Conservation (phyloP, 2,329 filamentous ascomycete genomes). For the Cladorrhinum sp. region DNA sequence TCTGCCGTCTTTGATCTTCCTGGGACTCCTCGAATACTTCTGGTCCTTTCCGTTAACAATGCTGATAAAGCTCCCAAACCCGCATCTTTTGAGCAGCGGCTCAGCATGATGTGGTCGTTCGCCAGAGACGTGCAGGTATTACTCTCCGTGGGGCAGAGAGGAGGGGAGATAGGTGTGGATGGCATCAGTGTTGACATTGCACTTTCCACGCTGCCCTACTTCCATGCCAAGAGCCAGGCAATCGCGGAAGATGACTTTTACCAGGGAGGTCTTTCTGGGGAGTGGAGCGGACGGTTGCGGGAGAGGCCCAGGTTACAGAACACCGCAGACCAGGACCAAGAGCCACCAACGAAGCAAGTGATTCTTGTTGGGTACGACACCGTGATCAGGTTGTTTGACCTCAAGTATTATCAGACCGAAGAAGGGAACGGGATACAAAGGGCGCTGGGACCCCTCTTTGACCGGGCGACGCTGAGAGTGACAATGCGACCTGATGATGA, state of each 20-base stretch:
- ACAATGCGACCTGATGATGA: conserved; percentile 59
- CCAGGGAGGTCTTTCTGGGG: conserved; percentile 18
- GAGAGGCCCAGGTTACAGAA: neutral
- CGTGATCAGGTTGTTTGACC: conserved; percentile 66
- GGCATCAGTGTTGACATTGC: conserved; percentile 57
- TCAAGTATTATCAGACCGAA: conserved; percentile 61
- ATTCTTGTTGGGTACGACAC: conserved; percentile 77
- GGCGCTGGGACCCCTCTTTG: conserved; percentile 62
- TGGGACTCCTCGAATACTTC: conserved; percentile 44
- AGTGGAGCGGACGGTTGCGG: neutral
- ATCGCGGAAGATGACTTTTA: conserved; percentile 51
- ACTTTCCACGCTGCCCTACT: conserved; percentile 70
- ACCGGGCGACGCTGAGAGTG: conserved; percentile 58
- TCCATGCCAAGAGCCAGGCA: conserved; percentile 65
- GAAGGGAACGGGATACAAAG: conserved; percentile 41
- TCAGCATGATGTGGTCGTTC: conserved; percentile 70
- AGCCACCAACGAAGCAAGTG: conserved; percentile 48
- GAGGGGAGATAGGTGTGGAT: neutral
- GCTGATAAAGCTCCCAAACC: conserved; percentile 66
- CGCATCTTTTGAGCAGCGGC: conserved; percentile 62
- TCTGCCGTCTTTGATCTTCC: conserved; percentile 40
- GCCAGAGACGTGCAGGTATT: conserved; percentile 52
- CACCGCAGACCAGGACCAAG: neutral
- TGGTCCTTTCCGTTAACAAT: conserved; percentile 62
- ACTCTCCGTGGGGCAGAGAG: neutral